Evolutionary conservation across 352 stramenopile genomes (phyloP).

Genomic region (Phytopythium mirpurense): DNA sequence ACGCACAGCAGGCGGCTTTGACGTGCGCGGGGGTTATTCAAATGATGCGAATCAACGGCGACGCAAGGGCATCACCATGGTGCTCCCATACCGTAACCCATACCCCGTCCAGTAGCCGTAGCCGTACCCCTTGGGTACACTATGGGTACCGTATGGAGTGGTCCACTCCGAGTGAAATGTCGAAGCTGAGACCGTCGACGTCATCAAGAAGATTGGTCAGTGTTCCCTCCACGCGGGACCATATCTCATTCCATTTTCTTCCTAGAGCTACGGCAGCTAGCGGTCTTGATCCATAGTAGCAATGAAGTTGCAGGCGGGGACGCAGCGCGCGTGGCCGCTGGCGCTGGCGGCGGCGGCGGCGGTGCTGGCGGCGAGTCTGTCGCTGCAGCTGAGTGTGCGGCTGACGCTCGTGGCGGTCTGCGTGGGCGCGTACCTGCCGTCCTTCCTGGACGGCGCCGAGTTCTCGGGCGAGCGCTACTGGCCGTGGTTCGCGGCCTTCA

Average conservation of each 20-base stretch:
- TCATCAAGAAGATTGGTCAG: no score
- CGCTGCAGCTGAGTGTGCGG: constrained; percentile 13
- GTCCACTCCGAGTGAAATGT: background rate
- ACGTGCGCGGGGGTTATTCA: no score
- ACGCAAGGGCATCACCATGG: background rate
- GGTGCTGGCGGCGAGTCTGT: constrained; percentile 22
- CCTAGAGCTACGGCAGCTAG: no score
- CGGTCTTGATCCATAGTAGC: no score
- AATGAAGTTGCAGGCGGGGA: no score
- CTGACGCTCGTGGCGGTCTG: constrained; percentile 18
- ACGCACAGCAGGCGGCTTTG: no score
- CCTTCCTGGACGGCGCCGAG: constrained; percentile 51
- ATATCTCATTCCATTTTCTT: no score
- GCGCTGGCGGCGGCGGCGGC: constrained; percentile 24
- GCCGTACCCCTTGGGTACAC: background rate
- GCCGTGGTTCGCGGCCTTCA: constrained; percentile 47
- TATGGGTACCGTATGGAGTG: no score
- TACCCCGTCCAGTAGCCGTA: no score
- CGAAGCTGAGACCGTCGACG: background rate
- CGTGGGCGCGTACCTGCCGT: constrained; percentile 42
- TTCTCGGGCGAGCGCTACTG: constrained; percentile 53
- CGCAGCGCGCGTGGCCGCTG: constrained; percentile 24
- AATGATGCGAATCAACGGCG: background rate
- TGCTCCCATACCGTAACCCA: background rate
- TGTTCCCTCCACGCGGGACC: no score